Percentiles rank a stretch among this genome's conserved stretches.
Conservation (phyloP, 768 basidiomycete species). For the Auricularia cornea region DNA sequence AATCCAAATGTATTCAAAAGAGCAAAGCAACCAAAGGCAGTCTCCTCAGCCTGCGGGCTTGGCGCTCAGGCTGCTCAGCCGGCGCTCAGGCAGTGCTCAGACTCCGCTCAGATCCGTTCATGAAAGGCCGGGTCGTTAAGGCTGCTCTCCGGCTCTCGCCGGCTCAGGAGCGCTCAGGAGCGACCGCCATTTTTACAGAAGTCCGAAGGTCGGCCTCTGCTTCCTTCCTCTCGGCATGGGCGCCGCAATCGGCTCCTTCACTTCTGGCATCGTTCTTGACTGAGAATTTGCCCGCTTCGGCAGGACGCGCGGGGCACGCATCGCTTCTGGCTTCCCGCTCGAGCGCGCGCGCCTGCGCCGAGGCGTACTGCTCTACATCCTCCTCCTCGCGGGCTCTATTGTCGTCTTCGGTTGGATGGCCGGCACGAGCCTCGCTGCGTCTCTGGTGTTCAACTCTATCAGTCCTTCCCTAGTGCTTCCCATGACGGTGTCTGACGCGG, state of each 20-base stretch:
- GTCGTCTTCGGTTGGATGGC: slow-evolving; percentile 21
- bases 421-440: slow-evolving; percentile 16
- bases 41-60: no score
- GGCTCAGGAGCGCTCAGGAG: no score
- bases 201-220: slow-evolving; percentile 59
- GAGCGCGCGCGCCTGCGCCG: slow-evolving; percentile 20
- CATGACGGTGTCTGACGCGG: not conserved
- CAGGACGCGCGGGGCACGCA: slow-evolving; percentile 16
- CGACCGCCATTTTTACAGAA: no score
- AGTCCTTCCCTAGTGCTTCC: slow-evolving; percentile 2
- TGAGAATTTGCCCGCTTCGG: slow-evolving; percentile 47
- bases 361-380: slow-evolving; percentile 12
- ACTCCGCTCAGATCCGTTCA: no score
- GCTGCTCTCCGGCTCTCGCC: no score
- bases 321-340: slow-evolving; percentile 14
- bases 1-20: no score
- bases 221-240: slow-evolving; percentile 73
- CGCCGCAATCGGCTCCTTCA: slow-evolving; percentile 48
- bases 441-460: slow-evolving; percentile 22
- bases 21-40: no score
- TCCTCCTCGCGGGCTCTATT: slow-evolving; percentile 5
- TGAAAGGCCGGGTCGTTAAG: no score
- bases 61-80: no score
- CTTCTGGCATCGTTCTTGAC: slow-evolving; percentile 58
- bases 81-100: no score